These are phyloP conservation scores for Euphorbia celastroides DNA, from an alignment of 441 rosid genomes.

Conservation along the genomic window DNA sequence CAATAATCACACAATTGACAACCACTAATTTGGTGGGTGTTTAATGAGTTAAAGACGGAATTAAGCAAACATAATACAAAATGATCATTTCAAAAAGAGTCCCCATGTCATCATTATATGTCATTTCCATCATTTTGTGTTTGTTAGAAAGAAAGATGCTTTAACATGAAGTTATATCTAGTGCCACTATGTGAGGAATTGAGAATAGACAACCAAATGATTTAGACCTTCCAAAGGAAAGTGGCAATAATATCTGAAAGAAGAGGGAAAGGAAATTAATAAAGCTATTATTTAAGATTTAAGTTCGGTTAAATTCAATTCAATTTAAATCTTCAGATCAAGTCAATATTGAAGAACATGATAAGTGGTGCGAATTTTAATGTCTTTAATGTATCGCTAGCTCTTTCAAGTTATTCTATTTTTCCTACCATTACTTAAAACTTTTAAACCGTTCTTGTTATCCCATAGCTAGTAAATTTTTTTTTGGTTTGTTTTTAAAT, in stretches of 20 bases:
- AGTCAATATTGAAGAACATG: no score
- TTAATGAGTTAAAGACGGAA: constrained; percentile 16
- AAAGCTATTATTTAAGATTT: no score
- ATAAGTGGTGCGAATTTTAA: no score
- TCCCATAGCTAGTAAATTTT: no score
- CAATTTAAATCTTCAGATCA: no score
- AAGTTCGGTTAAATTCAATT: no score
- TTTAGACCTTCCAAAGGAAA: constrained; percentile 39
- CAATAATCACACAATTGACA: constrained; percentile 30
- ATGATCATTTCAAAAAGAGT: constrained; percentile 21
- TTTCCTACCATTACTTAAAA: no score
- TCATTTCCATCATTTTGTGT: constrained; percentile 31
- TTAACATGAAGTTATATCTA: constrained; percentile 21
- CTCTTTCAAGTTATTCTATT: no score
- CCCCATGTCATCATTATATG: constrained; percentile 42
- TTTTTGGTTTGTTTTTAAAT: no score
- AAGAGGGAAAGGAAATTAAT: neutral
- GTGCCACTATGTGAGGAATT: constrained; percentile 20
- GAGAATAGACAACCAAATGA: constrained; percentile 33
- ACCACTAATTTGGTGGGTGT: constrained; percentile 16
- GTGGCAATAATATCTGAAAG: neutral
- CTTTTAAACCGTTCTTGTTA: no score
- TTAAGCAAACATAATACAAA: constrained; percentile 19
- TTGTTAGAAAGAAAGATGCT: constrained; percentile 25
- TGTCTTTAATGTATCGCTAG: no score